Base-by-base conservation (phyloP, 1,284 basidiomycete genomes). In the Sanghuangporus baumii region DNA sequence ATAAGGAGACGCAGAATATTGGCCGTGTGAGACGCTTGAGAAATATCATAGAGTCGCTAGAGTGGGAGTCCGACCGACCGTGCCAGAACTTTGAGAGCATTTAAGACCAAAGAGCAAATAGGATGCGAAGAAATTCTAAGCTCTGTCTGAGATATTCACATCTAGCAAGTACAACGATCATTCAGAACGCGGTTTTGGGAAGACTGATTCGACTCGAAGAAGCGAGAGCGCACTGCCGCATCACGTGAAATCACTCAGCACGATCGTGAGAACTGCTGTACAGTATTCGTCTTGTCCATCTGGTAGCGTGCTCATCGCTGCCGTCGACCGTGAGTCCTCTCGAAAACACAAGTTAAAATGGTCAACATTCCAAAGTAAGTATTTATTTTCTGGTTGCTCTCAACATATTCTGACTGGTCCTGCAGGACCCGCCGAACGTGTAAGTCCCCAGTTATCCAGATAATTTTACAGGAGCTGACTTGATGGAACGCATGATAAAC, bases 311-410 rank as follows among this genome's bases (percentile, higher is more conserved):
- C 55, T 46, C 50, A 48, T 34, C 50, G 48, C 5, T 41, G 16
- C n/a, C 50, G 38, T 20, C 16, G 20, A 18, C 47, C 2, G 41
- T 37, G 18, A 62, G 40, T 16, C 55, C 41, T 37, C 48, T 46
- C 61, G 56, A 62, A 37, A 46, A 34, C 38, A 1, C 54, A 64
- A 56, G 52, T 11, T 12, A 84, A 85, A 75, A 91, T 94, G 91
- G 92, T 94, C 79, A 94, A 94, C 84, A 87, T 94, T 71, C 92
- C 91, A 74, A 94, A 94, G 91, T 91, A 70, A 70, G 89, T 83
- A 8, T 41, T 1, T 36, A n/a, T 43, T 58, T 51, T 18, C 40
- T 46, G 66, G 12, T 46, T 43, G 57, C n/a, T 56, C 57, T 55
- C 41, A 43, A 37, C 40, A 37, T 16, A 43, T 66, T 41, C 69